Conservation (phyloP, 257 asterid species). For the Petrea volubilis region DNA sequence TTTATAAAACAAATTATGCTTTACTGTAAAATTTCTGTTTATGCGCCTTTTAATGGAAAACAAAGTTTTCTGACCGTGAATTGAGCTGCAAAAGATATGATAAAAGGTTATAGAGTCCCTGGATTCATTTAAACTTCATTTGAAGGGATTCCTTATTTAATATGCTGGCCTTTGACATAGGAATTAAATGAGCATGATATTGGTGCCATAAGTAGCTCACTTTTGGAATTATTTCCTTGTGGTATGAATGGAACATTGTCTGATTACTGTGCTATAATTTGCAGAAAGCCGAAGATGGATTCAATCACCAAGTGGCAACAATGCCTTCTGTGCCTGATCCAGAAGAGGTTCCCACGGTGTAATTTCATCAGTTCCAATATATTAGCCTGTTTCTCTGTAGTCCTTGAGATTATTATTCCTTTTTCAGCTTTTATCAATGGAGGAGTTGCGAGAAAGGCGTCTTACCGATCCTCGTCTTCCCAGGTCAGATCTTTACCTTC, state of each 20-base stretch:
- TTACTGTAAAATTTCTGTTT: neutral
- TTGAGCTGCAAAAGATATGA: neutral
- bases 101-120: neutral
- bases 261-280: constrained; percentile 20
- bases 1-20: neutral
- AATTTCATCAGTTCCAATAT: constrained; percentile 10
- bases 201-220: constrained; percentile 7
- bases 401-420: constrained; percentile 15
- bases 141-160: constrained; percentile 10
- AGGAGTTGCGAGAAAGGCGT: constrained; percentile 84
- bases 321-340: constrained; percentile 84
- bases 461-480: constrained; percentile 92
- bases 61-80: constrained; percentile 6
- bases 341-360: constrained; percentile 56
- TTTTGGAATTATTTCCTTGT: neutral
- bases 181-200: neutral
- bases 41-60: neutral
- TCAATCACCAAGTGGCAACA: constrained; percentile 72
- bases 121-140: neutral
- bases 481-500: constrained; percentile 47
- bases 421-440: constrained; percentile 83
- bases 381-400: constrained; percentile 6
- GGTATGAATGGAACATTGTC: constrained; percentile 14
- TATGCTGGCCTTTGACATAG: constrained; percentile 2
- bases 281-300: constrained; percentile 88